Percentiles rank a stretch among this genome's conserved stretches.
These are phyloP conservation scores for Tricladium varicosporioides DNA, from an alignment of 2,329 filamentous ascomycete genomes.

Conservation along the genomic window DNA sequence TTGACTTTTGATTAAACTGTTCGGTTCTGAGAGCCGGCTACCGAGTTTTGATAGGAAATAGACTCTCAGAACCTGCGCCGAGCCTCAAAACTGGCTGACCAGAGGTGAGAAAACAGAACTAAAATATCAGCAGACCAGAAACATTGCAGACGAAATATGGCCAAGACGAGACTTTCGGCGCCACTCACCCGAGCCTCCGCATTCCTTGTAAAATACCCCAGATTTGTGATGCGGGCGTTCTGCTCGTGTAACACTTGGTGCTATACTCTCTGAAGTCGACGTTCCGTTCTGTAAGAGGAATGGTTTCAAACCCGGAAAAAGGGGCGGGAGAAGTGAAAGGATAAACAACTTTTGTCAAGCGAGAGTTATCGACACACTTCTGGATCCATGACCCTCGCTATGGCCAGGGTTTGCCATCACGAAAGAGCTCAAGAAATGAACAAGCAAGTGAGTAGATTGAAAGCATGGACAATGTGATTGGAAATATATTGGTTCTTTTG, in stretches of 20 bases:
- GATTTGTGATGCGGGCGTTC: not conserved
- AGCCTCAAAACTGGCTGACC: not conserved
- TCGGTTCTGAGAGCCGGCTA: slow-evolving; percentile 1
- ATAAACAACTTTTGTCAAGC: too few species aligned
- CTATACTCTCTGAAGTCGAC: not conserved
- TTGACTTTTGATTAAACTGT: not conserved
- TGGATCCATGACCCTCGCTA: too few species aligned
- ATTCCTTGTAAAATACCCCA: not conserved
- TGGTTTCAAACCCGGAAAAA: not conserved
- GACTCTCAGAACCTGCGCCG: not conserved
- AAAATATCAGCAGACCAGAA: not conserved
- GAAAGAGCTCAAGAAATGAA: too few species aligned
- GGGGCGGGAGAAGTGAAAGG: not conserved
- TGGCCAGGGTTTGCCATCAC: too few species aligned
- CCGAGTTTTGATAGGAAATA: not conserved
- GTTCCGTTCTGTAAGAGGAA: not conserved
- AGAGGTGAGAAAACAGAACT: not conserved
- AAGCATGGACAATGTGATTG: too few species aligned
- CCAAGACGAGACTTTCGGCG: not conserved
- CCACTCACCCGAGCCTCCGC: slow-evolving; percentile 1
- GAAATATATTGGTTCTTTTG: too few species aligned
- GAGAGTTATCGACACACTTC: too few species aligned
- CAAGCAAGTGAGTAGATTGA: too few species aligned
- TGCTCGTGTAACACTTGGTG: not conserved
- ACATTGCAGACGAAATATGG: not conserved